Evolutionary conservation across 2,329 filamentous ascomycete species (phyloP), one percentile per base, ranked within the genome.

Genomic region (Metarhizium anisopliae): DNA sequence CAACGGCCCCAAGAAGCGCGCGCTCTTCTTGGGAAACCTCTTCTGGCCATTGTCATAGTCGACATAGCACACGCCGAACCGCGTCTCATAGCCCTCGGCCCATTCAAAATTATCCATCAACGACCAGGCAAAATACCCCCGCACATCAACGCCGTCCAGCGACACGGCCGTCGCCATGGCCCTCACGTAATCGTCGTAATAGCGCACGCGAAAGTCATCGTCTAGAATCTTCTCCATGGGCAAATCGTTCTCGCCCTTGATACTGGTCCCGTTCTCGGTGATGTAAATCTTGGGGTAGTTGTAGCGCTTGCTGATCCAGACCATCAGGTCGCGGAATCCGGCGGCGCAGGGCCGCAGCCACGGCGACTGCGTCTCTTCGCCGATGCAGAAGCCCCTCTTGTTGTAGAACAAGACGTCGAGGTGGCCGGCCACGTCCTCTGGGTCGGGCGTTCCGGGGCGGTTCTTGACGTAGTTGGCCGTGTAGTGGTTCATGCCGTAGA

Each of bases 401-500:
- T 85, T 86, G 67, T 83, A 78, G 61, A 87, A 82, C 45, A 86
- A 77, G 2, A 84, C 79, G 64, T 94, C 87, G 40, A 95, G 74
- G 70, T 95, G 87, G 54, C 90, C 90, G 13, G 83, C 74, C 70
- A 83, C 84, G 73, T 95, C 90, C 52, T 87, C 78, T 4, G 75
- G 74, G 1, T 81, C 77, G 0, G 88, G 73, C 51, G 78, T 73
- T 6, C 78, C 80, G 7, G 80, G 78, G 66, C 83, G 82, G 73
- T 92, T 85, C 69, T 84, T 85, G 74, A 95, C 85, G 74, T 89
- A 95, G 77, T 94, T 89, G 66, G 89, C 87, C 52, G 89, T 92
- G 77, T 95, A 95, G 77, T 91, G 87, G 77, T 95, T 95, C 89
- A 93, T 93, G 70, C 89, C 90, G 71, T 95, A 95, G 73, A 95